A percentile compares a stretch with the other conserved stretches of the same genome.
phyloP scores from a whole-genome alignment of 176 grass and related monocot species.

The Zoysia japonica region DNA sequence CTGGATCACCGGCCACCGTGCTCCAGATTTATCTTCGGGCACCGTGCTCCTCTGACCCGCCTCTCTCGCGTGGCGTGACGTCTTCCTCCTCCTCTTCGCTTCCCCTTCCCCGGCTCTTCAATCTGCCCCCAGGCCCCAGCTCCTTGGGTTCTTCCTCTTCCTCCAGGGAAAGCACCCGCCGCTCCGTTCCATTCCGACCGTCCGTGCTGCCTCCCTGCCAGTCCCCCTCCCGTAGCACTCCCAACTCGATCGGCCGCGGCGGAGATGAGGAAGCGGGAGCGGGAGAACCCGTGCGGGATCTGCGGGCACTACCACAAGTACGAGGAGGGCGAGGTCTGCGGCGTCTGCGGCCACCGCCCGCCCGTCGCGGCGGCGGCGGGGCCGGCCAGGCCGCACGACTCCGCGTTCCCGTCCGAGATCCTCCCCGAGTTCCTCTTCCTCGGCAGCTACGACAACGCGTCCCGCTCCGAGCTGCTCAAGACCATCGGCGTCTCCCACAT shows the following conservation, averaged over 20 bases:
- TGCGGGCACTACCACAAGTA: constrained; percentile 97
- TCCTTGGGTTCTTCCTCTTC: background rate
- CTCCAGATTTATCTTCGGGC: background rate
- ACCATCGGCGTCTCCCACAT: constrained; percentile 80
- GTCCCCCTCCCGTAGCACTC: no score
- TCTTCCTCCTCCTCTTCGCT: background rate
- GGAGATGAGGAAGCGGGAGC: constrained; percentile 87
- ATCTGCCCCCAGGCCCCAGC: background rate
- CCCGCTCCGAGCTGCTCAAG: constrained; percentile 80
- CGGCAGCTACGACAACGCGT: constrained; percentile 95
- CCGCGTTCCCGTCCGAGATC: constrained; percentile 80
- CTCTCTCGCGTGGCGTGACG: background rate
- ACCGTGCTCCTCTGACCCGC: background rate
- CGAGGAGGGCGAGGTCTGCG: constrained; percentile 89
- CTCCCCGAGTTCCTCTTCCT: constrained; percentile 88
- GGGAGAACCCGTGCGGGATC: constrained; percentile 93
- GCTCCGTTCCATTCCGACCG: constrained; percentile 9
- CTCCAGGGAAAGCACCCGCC: background rate
- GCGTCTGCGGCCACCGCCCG: constrained; percentile 79
- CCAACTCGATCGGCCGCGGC: background rate
- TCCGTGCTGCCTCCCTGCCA: no score
- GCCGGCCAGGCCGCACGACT: constrained; percentile 34
- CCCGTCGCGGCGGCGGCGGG: background rate
- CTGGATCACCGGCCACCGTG: background rate
- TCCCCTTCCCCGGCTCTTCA: background rate